phyloP scores from a whole-genome alignment of 192 early-diverging fungal genomes.

The Glomus cerebriforme region DNA sequence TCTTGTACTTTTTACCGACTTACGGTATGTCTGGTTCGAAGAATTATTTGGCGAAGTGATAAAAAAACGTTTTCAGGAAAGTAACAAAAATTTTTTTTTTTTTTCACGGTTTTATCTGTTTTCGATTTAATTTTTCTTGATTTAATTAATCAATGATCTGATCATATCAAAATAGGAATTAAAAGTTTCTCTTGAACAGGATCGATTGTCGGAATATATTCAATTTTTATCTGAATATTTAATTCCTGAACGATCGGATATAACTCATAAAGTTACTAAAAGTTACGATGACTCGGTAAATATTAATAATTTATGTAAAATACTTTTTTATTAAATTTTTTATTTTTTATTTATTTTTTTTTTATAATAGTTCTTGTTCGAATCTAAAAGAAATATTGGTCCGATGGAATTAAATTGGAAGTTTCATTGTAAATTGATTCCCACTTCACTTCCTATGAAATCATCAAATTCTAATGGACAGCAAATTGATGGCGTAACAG shows the following conservation, averaged over 20 bases:
- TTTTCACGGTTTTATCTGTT: background rate
- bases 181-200: background rate
- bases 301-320: background rate
- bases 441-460: background rate
- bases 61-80: constrained; percentile 19
- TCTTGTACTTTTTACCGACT: constrained; percentile 9
- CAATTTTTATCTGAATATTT: constrained; percentile 25
- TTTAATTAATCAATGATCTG: background rate
- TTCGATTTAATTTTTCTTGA: no score
- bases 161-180: constrained; percentile 6
- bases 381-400: constrained; percentile 15
- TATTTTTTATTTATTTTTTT: background rate
- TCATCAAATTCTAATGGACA: background rate
- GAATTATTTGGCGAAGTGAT: constrained; percentile 23
- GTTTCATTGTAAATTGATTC: constrained; percentile 15
- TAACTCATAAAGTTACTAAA: constrained; percentile 3
- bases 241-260: background rate
- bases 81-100: background rate
- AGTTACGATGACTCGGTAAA: background rate
- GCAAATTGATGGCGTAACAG: background rate
- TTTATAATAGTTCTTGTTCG: background rate
- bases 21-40: constrained; percentile 26
- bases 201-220: background rate
- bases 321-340: background rate
- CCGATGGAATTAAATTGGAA: constrained; percentile 16